Evolutionary conservation across 306 rosid genomes (phyloP), one percentile per base, ranked within the genome.

Genomic region (Hippophae tibetana): DNA sequence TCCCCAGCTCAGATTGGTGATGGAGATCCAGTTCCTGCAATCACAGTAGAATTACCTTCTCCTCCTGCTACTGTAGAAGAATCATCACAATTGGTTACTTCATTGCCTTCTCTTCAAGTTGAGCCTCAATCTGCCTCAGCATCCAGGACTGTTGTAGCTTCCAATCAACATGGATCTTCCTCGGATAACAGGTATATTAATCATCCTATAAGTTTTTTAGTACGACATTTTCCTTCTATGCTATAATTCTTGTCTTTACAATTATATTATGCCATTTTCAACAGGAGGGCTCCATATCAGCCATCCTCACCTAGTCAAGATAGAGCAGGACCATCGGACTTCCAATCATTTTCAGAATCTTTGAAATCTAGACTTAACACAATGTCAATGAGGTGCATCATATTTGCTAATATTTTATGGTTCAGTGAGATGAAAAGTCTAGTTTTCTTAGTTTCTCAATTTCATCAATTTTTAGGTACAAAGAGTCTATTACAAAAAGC

Each of bases 261-360:
- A 45, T 50, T 12, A 55, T 4, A 41, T 54, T 45, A 7, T 42
- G 64, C 43, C 9, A 72, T 47, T 57, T 46, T 65, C 54, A 58
- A 11, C 66, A 78, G 92, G 71, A 83, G 89, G 69, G 76, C 86
- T 8, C 77, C 89, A 53, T 76, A 71, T 60, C 96, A 80, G 67
- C 72, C 86, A 43, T 77, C 84, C 68, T 82, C 92, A 27, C 79
- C 72, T 60, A 77, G 74, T 75, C 93, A 83, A 67, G 98, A 87
- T 65, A 84, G 90, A 77, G 93, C 90, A 31, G 99, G 99, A 54
- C 96, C 99, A 61, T 92, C 96, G 55, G 98, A 92, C 47, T 70
- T 83, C 7, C 99, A 85, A 69, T 88, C 99, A 58, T 76, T 92
- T 67, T 85, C 99, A 54, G 99, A 92, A 57, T 81, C 92, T 42